Percentiles rank a stretch among this genome's conserved stretches.
Evolutionary conservation across 768 basidiomycete species (phyloP).

Genomic region (Macrocybe gigantea): DNA sequence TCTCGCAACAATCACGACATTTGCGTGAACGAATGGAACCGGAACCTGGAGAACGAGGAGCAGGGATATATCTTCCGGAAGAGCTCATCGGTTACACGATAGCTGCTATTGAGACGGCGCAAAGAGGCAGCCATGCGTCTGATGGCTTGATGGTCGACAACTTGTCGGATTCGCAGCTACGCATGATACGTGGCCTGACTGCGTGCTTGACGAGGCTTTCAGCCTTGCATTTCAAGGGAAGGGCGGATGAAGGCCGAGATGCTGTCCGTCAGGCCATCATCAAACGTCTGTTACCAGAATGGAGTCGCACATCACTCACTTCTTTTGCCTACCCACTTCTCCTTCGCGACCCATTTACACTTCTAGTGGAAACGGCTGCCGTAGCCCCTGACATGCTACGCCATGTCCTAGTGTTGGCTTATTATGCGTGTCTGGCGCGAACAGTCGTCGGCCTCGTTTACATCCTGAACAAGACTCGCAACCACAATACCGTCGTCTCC

Average conservation of each 20-base stretch:
- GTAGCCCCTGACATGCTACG: constrained; percentile 86
- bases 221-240: constrained; percentile 59
- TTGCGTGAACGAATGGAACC: constrained; percentile 73
- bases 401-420: constrained; percentile 82
- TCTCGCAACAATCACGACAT: constrained; percentile 83
- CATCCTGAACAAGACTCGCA: constrained; percentile 67
- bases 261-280: constrained; percentile 81
- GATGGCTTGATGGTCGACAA: constrained; percentile 62
- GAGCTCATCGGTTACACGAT: constrained; percentile 90
- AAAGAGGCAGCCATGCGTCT: constrained; percentile 55
- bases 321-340: constrained; percentile 83
- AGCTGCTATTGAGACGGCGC: constrained; percentile 70
- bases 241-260: constrained; percentile 71
- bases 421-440: constrained; percentile 86
- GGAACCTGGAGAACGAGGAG: constrained; percentile 68
- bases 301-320: constrained; percentile 81
- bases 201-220: constrained; percentile 63
- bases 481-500: constrained; percentile 36
- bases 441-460: constrained; percentile 84
- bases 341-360: constrained; percentile 83
- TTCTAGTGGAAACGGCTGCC: constrained; percentile 86
- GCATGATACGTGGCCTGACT: constrained; percentile 74
- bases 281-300: constrained; percentile 86
- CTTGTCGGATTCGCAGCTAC: constrained; percentile 69
- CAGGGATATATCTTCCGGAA: constrained; percentile 87